Conservation (phyloP, 441 rosid species). For the Croton laevigatus region DNA sequence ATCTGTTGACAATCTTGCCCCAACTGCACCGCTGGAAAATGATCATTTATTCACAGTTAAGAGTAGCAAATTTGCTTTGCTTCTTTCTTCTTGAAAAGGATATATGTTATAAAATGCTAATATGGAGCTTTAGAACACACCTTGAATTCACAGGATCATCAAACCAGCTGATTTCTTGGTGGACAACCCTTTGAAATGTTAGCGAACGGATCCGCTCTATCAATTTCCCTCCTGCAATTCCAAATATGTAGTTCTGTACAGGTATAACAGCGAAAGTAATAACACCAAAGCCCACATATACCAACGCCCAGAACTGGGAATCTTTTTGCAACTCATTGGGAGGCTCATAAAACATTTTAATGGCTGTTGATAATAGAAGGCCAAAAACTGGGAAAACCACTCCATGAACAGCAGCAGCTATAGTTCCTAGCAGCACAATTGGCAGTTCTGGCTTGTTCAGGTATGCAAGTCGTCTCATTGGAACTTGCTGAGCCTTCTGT, state of each 20-base stretch:
- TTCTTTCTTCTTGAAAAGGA: background rate
- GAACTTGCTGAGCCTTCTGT: conserved; percentile 34
- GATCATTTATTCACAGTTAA: conserved; percentile 3
- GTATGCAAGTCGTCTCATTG: conserved; percentile 42
- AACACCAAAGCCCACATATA: conserved; percentile 35
- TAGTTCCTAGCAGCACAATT: conserved; percentile 42
- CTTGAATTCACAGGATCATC: conserved; percentile 55
- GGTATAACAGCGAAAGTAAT: conserved; percentile 32
- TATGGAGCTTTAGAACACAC: conserved; percentile 25
- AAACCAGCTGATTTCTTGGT: conserved; percentile 59
- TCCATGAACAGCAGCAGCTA: conserved; percentile 55
- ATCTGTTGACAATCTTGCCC: conserved; percentile 69
- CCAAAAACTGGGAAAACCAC: conserved; percentile 55
- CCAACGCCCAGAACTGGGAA: conserved; percentile 47
- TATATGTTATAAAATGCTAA: background rate
- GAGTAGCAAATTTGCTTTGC: conserved; percentile 5
- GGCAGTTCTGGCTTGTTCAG: conserved; percentile 62
- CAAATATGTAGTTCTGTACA: conserved; percentile 44
- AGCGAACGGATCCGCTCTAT: conserved; percentile 39
- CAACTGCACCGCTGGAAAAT: conserved; percentile 54
- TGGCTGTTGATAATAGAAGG: conserved; percentile 51
- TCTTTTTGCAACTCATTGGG: conserved; percentile 33
- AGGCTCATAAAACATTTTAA: conserved; percentile 53
- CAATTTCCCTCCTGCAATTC: conserved; percentile 51
- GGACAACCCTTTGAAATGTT: conserved; percentile 51